These are phyloP conservation scores for Sphaerostilbella broomeana DNA, from an alignment of 2,329 filamentous ascomycete species.

Conservation along the genomic window DNA sequence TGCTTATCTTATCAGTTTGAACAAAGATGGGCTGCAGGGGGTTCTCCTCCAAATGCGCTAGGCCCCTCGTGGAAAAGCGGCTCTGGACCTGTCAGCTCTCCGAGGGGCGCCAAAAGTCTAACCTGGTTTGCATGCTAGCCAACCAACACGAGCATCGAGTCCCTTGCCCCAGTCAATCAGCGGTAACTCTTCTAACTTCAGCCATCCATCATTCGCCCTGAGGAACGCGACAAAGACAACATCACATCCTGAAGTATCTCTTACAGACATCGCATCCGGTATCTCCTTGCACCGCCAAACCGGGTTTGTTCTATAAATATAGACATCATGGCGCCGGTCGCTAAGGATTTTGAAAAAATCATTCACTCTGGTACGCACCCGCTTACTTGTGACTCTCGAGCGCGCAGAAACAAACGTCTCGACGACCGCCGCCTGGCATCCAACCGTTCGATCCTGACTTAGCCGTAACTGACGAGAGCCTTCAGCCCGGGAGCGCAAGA, in stretches of 20 bases:
- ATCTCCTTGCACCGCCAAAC: too few relatives aligned
- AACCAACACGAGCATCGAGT: too few relatives aligned
- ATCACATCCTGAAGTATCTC: neutral
- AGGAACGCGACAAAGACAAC: neutral
- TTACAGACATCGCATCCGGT: too few relatives aligned
- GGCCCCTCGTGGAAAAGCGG: too few relatives aligned
- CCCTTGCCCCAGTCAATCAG: too few relatives aligned
- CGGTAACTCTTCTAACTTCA: neutral
- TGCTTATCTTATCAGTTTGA: too few relatives aligned
- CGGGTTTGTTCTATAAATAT: too few relatives aligned
- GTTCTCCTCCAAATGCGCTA: too few relatives aligned
- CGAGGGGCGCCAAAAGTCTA: too few relatives aligned
- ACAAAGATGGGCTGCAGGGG: too few relatives aligned
- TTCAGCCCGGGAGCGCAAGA: constrained; percentile 60
- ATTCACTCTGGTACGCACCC: constrained; percentile 44
- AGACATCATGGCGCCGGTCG: constrained; percentile 36
- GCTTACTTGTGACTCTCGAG: neutral
- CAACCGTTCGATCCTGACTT: constrained; percentile 29
- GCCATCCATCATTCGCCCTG: neutral
- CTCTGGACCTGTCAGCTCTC: too few relatives aligned
- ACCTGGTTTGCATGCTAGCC: too few relatives aligned
- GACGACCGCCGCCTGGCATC: neutral
- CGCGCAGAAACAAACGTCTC: neutral
- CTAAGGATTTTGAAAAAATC: constrained; percentile 48
- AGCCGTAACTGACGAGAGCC: constrained; percentile 7